Base-by-base conservation (phyloP, 495 filamentous ascomycete genomes). In the Hypoxylon intermedium region DNA sequence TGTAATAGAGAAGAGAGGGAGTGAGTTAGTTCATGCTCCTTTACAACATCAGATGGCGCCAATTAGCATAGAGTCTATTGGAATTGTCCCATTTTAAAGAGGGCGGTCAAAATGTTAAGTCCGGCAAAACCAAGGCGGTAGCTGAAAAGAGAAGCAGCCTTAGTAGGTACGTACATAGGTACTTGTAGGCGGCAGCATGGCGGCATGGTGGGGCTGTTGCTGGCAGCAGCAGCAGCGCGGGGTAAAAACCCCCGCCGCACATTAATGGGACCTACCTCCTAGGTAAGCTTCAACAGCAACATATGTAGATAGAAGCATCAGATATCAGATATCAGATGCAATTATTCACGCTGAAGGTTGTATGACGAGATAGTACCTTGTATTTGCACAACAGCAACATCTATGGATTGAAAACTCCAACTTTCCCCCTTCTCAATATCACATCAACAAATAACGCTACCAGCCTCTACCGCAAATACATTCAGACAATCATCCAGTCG, bases 241-340 rank as follows among this genome's bases (percentile, higher is more conserved):
- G 57, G 57, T 48, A n/a, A n/a, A n/a, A 60, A 48, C 42, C 33
- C 16, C 36, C 42, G 13, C 49, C 56, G 48, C 56, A 45, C 26
- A 30, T 30, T 9, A 9, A 7, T 13, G 1, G 3, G 34, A 37
- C 13, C 5, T 9, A 5, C 26, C 12, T 13, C n/a, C 5, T 40
- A 40, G n/a, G 26, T 30, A 9, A 2, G 4, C n/a, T n/a, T n/a
- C n/a, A n/a, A n/a, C n/a, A n/a, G n/a, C n/a, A n/a, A n/a, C n/a
- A n/a, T n/a, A n/a, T n/a, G n/a, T n/a, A n/a, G n/a, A n/a, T n/a
- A n/a, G n/a, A n/a, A n/a, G n/a, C n/a, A n/a, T n/a, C n/a, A n/a
- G n/a, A n/a, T n/a, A n/a, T n/a, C n/a, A n/a, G n/a, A n/a, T n/a
- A n/a, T n/a, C n/a, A n/a, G n/a, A n/a, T n/a, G n/a, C n/a, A n/a